A percentile compares a stretch with the other conserved stretches of the same genome.
These are phyloP conservation scores for Suillus luteus DNA, from an alignment of 768 basidiomycete genomes.

Conservation along the genomic window DNA sequence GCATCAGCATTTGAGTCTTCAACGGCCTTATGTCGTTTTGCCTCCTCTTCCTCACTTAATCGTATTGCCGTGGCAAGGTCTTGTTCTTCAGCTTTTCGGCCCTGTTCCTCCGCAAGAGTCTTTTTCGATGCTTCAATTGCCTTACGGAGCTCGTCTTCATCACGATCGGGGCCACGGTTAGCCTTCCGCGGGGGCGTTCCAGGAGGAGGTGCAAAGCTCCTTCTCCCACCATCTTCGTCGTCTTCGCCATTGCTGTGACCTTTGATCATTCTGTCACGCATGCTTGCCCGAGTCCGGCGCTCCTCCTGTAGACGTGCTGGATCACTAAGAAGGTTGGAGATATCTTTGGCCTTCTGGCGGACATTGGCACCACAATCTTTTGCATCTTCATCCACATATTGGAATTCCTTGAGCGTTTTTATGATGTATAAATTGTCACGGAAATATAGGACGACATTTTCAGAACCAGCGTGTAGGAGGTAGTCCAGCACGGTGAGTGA, in stretches of 20 bases:
- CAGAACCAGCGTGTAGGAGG: slow-evolving; percentile 92
- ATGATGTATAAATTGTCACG: slow-evolving; percentile 95
- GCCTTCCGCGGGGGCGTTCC: slow-evolving; percentile 22
- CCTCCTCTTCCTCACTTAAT: slow-evolving; percentile 91
- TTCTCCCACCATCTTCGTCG: slow-evolving; percentile 28
- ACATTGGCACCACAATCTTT: slow-evolving; percentile 99
- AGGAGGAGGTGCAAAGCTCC: slow-evolving; percentile 10
- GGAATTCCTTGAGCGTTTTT: slow-evolving; percentile 99
- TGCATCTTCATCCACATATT: slow-evolving; percentile 91
- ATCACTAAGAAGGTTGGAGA: slow-evolving; percentile 90
- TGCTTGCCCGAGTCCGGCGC: slow-evolving; percentile 77
- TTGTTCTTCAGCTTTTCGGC: slow-evolving; percentile 65
- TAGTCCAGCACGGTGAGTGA: slow-evolving; percentile 95
- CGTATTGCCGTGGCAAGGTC: slow-evolving; percentile 83
- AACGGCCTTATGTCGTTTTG: slow-evolving; percentile 64
- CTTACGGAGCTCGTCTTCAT: slow-evolving; percentile 80
- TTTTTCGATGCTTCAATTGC: slow-evolving; percentile 93
- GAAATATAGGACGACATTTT: slow-evolving; percentile 99
- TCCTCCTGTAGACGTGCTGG: slow-evolving; percentile 84
- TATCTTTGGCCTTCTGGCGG: slow-evolving; percentile 96
- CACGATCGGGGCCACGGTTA: slow-evolving; percentile 39
- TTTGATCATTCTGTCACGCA: slow-evolving; percentile 93
- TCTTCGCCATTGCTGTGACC: slow-evolving; percentile 46
- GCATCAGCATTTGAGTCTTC: slow-evolving; percentile 72
- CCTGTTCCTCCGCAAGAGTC: slow-evolving; percentile 68